Conservation (phyloP, 2,329 filamentous ascomycete species). For the Venturia carpophila region DNA sequence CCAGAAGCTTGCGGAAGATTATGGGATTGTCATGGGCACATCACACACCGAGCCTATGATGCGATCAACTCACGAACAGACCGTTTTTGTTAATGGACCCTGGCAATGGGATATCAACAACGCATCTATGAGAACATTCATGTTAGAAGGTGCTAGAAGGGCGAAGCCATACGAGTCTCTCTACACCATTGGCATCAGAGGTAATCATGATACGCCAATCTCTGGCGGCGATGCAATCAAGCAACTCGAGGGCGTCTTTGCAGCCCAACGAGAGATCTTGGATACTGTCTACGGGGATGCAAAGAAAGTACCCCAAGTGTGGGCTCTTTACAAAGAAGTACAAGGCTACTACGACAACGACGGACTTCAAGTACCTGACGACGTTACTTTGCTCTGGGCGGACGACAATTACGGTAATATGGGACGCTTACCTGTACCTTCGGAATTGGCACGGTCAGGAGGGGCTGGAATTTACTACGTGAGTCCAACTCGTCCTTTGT, state of each 20-base stretch:
- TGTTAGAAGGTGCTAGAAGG: slow-evolving; percentile 57
- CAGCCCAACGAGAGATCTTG: slow-evolving; percentile 52
- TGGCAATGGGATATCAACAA: slow-evolving; percentile 68
- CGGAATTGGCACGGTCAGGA: slow-evolving; percentile 52
- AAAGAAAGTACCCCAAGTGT: slow-evolving; percentile 44
- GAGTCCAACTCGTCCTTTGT: slow-evolving; percentile 16
- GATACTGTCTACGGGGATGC: slow-evolving; percentile 46
- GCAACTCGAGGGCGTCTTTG: slow-evolving; percentile 54
- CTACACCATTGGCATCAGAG: slow-evolving; percentile 62
- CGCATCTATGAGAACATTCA: slow-evolving; percentile 58
- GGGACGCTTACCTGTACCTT: slow-evolving; percentile 50
- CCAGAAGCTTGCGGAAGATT: slow-evolving; percentile 64
- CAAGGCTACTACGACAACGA: slow-evolving; percentile 58
- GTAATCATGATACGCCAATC: slow-evolving; percentile 57
- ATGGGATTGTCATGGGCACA: slow-evolving; percentile 63
- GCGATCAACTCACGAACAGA: slow-evolving; percentile 47
- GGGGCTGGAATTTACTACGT: slow-evolving; percentile 59
- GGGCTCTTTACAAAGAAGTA: slow-evolving; percentile 69
- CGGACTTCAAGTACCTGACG: slow-evolving; percentile 55
- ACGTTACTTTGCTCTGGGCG: slow-evolving; percentile 60
- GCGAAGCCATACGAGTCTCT: slow-evolving; percentile 59
- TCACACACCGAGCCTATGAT: slow-evolving; percentile 68
- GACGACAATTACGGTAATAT: slow-evolving; percentile 65
- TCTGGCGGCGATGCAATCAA: slow-evolving; percentile 49
- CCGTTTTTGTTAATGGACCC: slow-evolving; percentile 44